phyloP scores from a whole-genome alignment of 495 filamentous ascomycete genomes.

The Entonaema liquescens region DNA sequence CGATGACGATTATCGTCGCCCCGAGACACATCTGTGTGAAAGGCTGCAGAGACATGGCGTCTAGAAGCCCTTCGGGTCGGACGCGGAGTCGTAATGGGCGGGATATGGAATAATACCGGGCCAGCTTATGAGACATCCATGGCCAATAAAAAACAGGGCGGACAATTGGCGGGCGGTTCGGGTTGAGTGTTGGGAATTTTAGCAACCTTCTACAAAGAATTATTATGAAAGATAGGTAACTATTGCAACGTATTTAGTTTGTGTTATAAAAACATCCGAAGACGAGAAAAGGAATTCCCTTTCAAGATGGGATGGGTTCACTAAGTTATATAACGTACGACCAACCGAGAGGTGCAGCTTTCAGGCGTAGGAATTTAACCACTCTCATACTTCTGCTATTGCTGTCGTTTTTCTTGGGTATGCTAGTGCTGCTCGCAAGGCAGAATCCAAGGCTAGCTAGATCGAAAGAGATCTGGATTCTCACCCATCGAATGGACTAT shows the following conservation, averaged over 20 bases:
- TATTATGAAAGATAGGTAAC: constrained; percentile 11
- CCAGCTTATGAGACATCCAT: constrained; percentile 5
- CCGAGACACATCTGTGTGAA: constrained; percentile 25
- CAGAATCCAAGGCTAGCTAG: constrained; percentile 17
- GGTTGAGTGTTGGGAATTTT: constrained; percentile 36
- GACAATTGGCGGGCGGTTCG: constrained; percentile 17
- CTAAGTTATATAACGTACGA: constrained; percentile 34
- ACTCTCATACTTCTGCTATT: constrained; percentile 10
- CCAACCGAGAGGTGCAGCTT: constrained; percentile 12
- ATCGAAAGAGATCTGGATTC: constrained; percentile 6
- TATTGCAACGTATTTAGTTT: constrained; percentile 30
- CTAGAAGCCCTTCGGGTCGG: constrained; percentile 23
- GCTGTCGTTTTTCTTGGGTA: constrained; percentile 16
- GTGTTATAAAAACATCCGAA: constrained; percentile 34
- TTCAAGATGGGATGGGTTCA: constrained; percentile 24
- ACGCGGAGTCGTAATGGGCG: constrained; percentile 21
- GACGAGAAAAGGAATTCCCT: background rate
- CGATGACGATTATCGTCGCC: constrained; percentile 21
- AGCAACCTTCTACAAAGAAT: constrained; percentile 25
- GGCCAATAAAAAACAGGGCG: constrained; percentile 37
- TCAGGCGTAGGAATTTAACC: constrained; percentile 16
- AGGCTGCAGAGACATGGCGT: constrained; percentile 18
- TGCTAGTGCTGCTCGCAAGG: background rate
- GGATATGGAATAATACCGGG: constrained; percentile 19
- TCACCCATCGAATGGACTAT: constrained; percentile 25